Evolutionary conservation across 2,329 filamentous ascomycete genomes (phyloP), one percentile per base, ranked within the genome.

Genomic region (Monosporascus sp.): DNA sequence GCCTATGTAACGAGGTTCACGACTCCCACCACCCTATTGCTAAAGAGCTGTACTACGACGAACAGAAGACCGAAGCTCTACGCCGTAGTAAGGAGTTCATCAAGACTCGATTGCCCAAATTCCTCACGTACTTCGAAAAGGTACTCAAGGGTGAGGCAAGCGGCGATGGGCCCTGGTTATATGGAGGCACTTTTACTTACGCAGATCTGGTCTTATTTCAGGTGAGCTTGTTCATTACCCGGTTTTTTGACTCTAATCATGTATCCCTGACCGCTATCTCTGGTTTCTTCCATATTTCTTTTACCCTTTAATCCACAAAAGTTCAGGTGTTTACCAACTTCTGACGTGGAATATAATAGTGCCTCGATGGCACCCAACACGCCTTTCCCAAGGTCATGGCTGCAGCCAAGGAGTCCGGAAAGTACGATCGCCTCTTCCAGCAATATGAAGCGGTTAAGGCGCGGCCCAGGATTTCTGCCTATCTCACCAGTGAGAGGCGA

Each of bases 181-280:
- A 87, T 38, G 84, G 82, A 0, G 76, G 73, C 1, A 72, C 72
- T 53, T 62, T 90, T 55, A 88, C 82, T 0, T 89, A 85, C 65
- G 88, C 86, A 20, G 88, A 92, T 65, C 72, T 87, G 46, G 84
- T 87, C 2, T 64, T 90, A 1, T 91, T 86, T 74, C 86, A 90
- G 68, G 82, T 85, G 56, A 50, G 70, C 56, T 17, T 25, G 17
- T 37, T n/a, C 15, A 15, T 43, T 17, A 37, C 14, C 25, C 22
- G 11, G 5, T n/a, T 5, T 3, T 48, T 11, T n/a, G 15, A 22
- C n/a, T 6, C 17, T 20, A 24, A 37, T 25, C 31, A 17, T 11
- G 47, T 41, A 48, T 22, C 35, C 44, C 6, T 24, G 18, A 45
- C 22, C 20, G 8, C 41, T 14, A 11, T 22, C 20, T 9, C 39